Percentiles rank a stretch among this genome's conserved stretches.
phyloP scores from a whole-genome alignment of 2,329 filamentous ascomycete genomes.

The Sphaerulina vaccinii region DNA sequence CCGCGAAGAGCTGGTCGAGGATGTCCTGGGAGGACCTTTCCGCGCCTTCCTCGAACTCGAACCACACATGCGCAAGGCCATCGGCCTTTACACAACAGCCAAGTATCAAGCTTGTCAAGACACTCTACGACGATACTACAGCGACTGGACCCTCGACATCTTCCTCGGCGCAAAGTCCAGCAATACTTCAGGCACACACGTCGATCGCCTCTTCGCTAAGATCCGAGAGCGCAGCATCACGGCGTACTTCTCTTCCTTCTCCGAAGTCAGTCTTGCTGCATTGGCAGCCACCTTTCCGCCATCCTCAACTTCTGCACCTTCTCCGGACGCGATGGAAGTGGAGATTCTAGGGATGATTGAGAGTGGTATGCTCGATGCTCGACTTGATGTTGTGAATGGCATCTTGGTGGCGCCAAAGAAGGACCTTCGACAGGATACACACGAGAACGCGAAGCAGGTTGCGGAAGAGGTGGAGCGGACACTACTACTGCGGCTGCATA shows the following conservation, averaged over 20 bases:
- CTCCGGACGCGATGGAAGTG: slow-evolving; percentile 58
- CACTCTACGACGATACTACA: slow-evolving; percentile 75
- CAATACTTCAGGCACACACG: slow-evolving; percentile 47
- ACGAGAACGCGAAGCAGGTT: slow-evolving; percentile 65
- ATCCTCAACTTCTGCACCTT: slow-evolving; percentile 11
- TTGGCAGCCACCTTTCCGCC: slow-evolving; percentile 73
- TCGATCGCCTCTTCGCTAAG: slow-evolving; percentile 66
- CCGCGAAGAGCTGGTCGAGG: slow-evolving; percentile 68
- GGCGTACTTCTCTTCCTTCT: slow-evolving; percentile 90
- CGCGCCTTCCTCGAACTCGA: slow-evolving; percentile 87
- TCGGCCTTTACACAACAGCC: slow-evolving; percentile 83
- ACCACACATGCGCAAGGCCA: slow-evolving; percentile 88
- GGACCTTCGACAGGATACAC: slow-evolving; percentile 67
- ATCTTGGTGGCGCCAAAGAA: slow-evolving; percentile 70
- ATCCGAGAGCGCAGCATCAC: slow-evolving; percentile 91
- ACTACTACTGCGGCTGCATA: slow-evolving; percentile 71
- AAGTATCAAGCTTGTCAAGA: slow-evolving; percentile 83
- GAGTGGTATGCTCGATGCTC: slow-evolving; percentile 67
- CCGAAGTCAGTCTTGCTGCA: slow-evolving; percentile 75
- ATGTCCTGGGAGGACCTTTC: slow-evolving; percentile 81
- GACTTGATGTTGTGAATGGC: slow-evolving; percentile 80
- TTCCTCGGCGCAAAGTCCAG: slow-evolving; percentile 60
- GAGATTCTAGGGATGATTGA: slow-evolving; percentile 81
- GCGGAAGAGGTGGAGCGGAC: slow-evolving; percentile 72
- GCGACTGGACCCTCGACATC: slow-evolving; percentile 87